Evolutionary conservation across 106 monocot genomes (phyloP), one percentile per base, ranked within the genome.

Genomic region (Agapanthus africanus): DNA sequence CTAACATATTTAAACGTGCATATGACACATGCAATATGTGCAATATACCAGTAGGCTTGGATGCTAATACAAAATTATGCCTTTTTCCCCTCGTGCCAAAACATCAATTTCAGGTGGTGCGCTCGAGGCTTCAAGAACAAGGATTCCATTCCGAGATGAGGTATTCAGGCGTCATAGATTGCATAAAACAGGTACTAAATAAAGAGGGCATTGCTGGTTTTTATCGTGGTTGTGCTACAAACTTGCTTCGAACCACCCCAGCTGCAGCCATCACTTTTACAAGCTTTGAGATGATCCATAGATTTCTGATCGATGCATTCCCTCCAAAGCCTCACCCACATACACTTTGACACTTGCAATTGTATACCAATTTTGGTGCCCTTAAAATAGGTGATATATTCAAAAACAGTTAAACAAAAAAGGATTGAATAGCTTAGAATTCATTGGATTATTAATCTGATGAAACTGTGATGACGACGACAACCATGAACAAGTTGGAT

Each of bases 271-370:
- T 90, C 49, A 94, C 94, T 13, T 94, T 94, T 76, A 94, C 94
- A 10, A 94, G 90, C 76, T 94, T 90, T 66, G 94, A 94, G 79
- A 90, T 94, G 94, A 90, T 90, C 22, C 94, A 94, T 42, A 77
- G 94, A 80, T 85, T 72, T 40, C 73, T 94, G 35, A 56, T 85
- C 25, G 33, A 68, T 47, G 27, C 78, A n/a, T 87, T 80, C 64
- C 84, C 80, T 41, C 71, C 86, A 5, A 81, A 90, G 65, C 51
- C 82, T 27, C 88, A 83, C 35, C 59, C 83, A 19, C 82, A 93
- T n/a, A 49, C 74, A 52, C 37, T 92, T 23, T 65, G 37, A 39
- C 11, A 23, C 5, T 0, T 1, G 9, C 2, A 6, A 1, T 11
- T 30, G 26, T 30, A 34, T 19, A 7, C 10, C 6, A 37, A 36